Percentiles rank a stretch among this genome's conserved stretches.
phyloP scores from a whole-genome alignment of 176 grass and related monocot genomes.

The Tillandsia fasciculata region DNA sequence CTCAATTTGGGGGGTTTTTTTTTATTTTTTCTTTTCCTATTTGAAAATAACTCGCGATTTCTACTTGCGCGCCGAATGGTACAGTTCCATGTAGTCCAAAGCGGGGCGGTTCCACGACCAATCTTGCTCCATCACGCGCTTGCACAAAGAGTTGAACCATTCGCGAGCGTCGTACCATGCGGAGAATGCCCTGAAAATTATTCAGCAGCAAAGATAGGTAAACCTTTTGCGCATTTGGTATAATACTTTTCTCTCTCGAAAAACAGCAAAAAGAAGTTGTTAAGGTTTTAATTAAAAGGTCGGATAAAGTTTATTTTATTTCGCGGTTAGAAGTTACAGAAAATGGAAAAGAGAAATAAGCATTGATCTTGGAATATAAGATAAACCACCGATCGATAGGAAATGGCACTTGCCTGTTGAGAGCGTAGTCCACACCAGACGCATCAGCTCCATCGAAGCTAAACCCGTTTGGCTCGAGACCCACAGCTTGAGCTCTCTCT shows the following conservation, averaged over 20 bases:
- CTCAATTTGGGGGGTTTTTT: too few species aligned
- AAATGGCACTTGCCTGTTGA: constrained; percentile 45
- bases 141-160: constrained; percentile 64
- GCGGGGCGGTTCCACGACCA: constrained; percentile 97
- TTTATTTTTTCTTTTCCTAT: too few species aligned
- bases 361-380: too few species aligned
- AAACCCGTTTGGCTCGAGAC: constrained; percentile 87
- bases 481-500: constrained; percentile 56
- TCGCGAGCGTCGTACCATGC: constrained; percentile 56
- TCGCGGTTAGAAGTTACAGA: too few species aligned
- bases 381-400: not conserved
- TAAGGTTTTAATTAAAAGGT: too few species aligned
- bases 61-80: constrained; percentile 59
- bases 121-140: constrained; percentile 90
- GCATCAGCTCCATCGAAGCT: constrained; percentile 69
- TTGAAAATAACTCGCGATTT: not conserved
- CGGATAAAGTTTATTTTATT: too few species aligned
- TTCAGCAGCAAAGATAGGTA: too few species aligned
- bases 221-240: too few species aligned
- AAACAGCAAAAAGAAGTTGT: too few species aligned
- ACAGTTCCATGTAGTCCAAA: constrained; percentile 81
- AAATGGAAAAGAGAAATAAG: too few species aligned
- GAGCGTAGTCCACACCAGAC: constrained; percentile 55
- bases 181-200: constrained; percentile 55
- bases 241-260: too few species aligned